These are phyloP conservation scores for Phoma sp. DNA, from an alignment of 2,329 filamentous ascomycete species.

Conservation along the genomic window DNA sequence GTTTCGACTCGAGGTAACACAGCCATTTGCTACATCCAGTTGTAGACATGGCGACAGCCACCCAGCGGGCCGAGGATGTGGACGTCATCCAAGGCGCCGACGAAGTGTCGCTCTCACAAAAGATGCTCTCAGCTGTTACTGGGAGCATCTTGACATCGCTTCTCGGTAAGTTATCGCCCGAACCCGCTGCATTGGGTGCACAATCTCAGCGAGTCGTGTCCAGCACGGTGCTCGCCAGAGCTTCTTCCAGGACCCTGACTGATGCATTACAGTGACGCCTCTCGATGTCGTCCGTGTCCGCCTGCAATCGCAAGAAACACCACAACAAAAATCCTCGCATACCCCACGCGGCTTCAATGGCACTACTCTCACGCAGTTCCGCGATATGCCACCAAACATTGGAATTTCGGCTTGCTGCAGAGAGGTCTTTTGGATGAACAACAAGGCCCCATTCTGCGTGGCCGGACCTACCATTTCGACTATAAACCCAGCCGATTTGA, in stretches of 20 bases:
- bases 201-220: background rate
- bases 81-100: slow-evolving; percentile 52
- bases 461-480: slow-evolving; percentile 62
- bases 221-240: slow-evolving; percentile 6
- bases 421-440: slow-evolving; percentile 95
- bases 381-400: slow-evolving; percentile 78
- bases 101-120: slow-evolving; percentile 82
- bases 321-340: slow-evolving; percentile 59
- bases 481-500: slow-evolving; percentile 54
- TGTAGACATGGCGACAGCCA: slow-evolving; percentile 37
- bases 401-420: slow-evolving; percentile 94
- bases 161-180: slow-evolving; percentile 66
- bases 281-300: slow-evolving; percentile 96
- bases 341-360: slow-evolving; percentile 45
- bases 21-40: slow-evolving; percentile 4
- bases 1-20: slow-evolving; percentile 42
- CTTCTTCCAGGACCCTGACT: slow-evolving; percentile 7
- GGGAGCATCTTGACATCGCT: slow-evolving; percentile 90
- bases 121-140: slow-evolving; percentile 92
- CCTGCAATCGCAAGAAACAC: slow-evolving; percentile 79
- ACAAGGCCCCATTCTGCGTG: slow-evolving; percentile 80
- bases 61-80: slow-evolving; percentile 49
- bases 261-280: slow-evolving; percentile 73
- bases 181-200: background rate
- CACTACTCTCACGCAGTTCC: slow-evolving; percentile 54